Conservation (phyloP, 1,139 yeast species). For the Debaryomyces coudertii region DNA sequence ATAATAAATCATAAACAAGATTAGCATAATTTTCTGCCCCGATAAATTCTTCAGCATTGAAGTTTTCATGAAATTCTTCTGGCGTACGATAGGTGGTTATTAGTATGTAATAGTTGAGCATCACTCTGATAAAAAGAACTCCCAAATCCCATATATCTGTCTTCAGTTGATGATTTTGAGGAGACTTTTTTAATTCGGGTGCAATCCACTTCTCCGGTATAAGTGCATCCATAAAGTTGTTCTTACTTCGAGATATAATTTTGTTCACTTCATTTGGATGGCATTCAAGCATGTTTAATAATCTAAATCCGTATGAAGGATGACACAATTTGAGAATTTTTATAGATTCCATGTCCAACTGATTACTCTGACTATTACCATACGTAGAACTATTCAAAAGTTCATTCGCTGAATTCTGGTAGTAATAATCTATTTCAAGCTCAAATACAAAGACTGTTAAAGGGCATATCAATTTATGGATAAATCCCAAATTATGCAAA, state of each 20-base stretch:
- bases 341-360: background rate
- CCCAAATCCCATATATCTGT: slow-evolving; percentile 96
- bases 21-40: slow-evolving; percentile 39
- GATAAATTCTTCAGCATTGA: slow-evolving; percentile 32
- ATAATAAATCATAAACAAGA: slow-evolving; percentile 63
- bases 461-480: slow-evolving; percentile 70
- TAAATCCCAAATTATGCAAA: slow-evolving; percentile 77
- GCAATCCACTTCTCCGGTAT: slow-evolving; percentile 63
- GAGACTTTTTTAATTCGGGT: slow-evolving; percentile 62
- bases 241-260: slow-evolving; percentile 10
- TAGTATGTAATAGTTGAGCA: slow-evolving; percentile 56
- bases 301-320: slow-evolving; percentile 69
- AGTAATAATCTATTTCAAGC: slow-evolving; percentile 17
- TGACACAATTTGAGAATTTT: slow-evolving; percentile 62
- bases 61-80: slow-evolving; percentile 55
- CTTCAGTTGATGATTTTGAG: slow-evolving; percentile 61
- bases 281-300: slow-evolving; percentile 59
- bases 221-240: slow-evolving; percentile 17
- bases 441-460: slow-evolving; percentile 52
- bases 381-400: background rate
- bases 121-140: slow-evolving; percentile 70
- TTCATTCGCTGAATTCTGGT: slow-evolving; percentile 11
- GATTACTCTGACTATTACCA: slow-evolving; percentile 1
- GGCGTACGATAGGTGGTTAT: slow-evolving; percentile 62
- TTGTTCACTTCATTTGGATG: slow-evolving; percentile 44